These are phyloP conservation scores for Candida verbasci DNA, from an alignment of 805 yeast genomes.

Conservation along the genomic window DNA sequence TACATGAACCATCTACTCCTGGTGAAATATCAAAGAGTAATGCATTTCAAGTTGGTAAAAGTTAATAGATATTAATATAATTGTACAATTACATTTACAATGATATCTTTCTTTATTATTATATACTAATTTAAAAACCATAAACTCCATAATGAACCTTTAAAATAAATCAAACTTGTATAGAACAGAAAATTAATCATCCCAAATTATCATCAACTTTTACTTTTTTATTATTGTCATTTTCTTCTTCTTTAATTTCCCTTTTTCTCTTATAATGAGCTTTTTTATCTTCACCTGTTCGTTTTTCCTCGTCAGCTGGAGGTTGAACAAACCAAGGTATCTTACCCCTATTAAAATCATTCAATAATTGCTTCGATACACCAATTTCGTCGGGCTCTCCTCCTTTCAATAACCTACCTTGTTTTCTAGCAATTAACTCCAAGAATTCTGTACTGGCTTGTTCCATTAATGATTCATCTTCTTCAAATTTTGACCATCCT, in stretches of 20 bases:
- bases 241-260: constrained; percentile 42
- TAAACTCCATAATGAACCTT: background rate
- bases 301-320: constrained; percentile 63
- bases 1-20: constrained; percentile 22
- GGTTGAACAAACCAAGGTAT: constrained; percentile 98
- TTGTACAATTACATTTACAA: no score
- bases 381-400: constrained; percentile 97
- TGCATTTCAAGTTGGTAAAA: constrained; percentile 27
- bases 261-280: constrained; percentile 51
- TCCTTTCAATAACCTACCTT: constrained; percentile 89
- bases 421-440: constrained; percentile 87
- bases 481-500: constrained; percentile 67
- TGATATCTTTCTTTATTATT: no score
- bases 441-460: constrained; percentile 61
- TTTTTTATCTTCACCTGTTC: constrained; percentile 55
- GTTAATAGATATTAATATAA: no score
- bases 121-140: no score
- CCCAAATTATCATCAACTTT: no score
- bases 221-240: constrained; percentile 11
- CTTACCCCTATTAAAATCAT: constrained; percentile 94
- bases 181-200: no score
- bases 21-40: constrained; percentile 14
- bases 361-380: constrained; percentile 82
- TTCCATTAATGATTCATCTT: constrained; percentile 43
- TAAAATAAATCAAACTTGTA: no score